A percentile compares a stretch with the other conserved stretches of the same genome.
Evolutionary conservation across 2,329 filamentous ascomycete genomes (phyloP).

Genomic region (Trichoderma sp.): DNA sequence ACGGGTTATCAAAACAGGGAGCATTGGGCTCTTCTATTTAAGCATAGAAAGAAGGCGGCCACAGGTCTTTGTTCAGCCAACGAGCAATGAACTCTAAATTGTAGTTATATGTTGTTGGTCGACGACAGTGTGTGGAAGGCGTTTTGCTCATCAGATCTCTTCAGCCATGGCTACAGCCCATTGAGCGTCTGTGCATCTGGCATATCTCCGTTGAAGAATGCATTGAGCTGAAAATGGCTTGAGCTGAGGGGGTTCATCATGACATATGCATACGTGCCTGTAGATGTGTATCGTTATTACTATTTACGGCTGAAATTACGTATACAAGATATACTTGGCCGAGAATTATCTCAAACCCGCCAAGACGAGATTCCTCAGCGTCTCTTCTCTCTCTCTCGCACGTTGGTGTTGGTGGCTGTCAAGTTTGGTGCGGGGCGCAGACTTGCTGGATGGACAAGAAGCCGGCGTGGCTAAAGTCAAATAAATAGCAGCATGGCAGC

Average conservation of each 20-base stretch:
- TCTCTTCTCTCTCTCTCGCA: background rate
- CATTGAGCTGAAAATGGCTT: background rate
- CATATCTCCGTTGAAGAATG: background rate
- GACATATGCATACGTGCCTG: background rate
- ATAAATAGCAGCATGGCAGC: background rate
- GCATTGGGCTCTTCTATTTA: background rate
- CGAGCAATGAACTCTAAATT: background rate
- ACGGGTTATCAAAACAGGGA: background rate
- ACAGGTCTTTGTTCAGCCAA: background rate
- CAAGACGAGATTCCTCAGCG: background rate
- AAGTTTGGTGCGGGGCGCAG: background rate
- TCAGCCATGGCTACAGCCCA: background rate
- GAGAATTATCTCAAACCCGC: no score
- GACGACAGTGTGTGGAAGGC: constrained; percentile 1
- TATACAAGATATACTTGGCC: no score
- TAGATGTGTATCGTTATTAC: background rate
- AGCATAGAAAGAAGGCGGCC: background rate
- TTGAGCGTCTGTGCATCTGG: background rate
- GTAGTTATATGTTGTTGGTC: background rate
- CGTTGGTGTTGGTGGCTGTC: constrained; percentile 16
- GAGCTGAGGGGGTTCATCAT: background rate
- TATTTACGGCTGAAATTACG: background rate
- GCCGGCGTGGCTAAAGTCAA: background rate
- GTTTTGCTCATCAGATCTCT: background rate
- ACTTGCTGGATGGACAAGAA: background rate